Percentiles rank a stretch among this genome's conserved stretches.
These are phyloP conservation scores for Auricularia sp. DNA, from an alignment of 768 basidiomycete species.

Conservation along the genomic window DNA sequence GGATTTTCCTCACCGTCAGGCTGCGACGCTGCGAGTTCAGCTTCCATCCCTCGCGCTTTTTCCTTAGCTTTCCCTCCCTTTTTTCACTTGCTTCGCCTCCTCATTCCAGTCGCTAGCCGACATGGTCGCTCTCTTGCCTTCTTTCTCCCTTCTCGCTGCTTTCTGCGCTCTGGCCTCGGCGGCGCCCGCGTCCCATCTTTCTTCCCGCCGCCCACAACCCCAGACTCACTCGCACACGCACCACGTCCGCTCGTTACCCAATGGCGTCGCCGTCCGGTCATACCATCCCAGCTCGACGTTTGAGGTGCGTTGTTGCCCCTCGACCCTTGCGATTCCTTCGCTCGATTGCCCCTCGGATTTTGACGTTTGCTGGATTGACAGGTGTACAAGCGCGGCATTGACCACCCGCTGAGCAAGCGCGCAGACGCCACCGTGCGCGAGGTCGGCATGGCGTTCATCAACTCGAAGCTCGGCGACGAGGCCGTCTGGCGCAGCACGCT, in stretches of 20 bases:
- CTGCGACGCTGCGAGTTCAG: conserved; percentile 3
- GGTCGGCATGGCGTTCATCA: conserved; percentile 5
- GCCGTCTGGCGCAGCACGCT: conserved; percentile 3
- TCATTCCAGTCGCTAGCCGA: conserved; percentile 2
- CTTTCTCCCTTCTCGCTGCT: neutral
- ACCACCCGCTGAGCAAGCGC: conserved; percentile 2
- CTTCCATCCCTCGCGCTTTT: neutral
- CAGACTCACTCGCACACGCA: neutral
- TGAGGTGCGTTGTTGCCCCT: conserved; percentile 20
- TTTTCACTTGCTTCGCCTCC: neutral
- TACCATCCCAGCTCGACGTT: conserved; percentile 44
- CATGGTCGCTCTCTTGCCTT: conserved; percentile 1
- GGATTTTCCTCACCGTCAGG: neutral
- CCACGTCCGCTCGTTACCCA: neutral
- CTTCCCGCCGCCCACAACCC: neutral
- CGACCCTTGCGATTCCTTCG: neutral
- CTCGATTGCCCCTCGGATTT: neutral
- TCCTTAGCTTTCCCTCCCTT: neutral
- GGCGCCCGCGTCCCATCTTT: neutral
- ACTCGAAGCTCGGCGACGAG: conserved; percentile 5
- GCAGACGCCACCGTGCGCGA: conserved; percentile 1
- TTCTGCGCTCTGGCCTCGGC: neutral
- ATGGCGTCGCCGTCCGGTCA: conserved; percentile 13
- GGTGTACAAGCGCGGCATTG: neutral
- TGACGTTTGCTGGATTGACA: neutral